Percentiles rank a stretch among this genome's conserved stretches.
These are phyloP conservation scores for Hysterium pulicare DNA, from an alignment of 2,329 filamentous ascomycete species.

Conservation along the genomic window DNA sequence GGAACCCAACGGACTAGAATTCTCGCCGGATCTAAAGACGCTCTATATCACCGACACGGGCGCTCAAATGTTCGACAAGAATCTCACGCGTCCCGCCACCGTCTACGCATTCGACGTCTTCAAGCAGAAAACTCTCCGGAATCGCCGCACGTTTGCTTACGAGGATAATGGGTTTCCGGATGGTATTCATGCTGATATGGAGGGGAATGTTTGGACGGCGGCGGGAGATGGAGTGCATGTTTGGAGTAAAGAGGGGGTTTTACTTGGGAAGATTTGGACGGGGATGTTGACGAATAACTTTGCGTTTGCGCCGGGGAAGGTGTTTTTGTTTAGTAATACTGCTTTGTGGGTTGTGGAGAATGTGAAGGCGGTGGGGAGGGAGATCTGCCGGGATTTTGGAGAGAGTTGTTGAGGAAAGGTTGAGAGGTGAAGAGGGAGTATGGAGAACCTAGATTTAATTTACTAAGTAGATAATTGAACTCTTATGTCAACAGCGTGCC, in stretches of 20 bases:
- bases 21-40: constrained; percentile 42
- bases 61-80: constrained; percentile 27
- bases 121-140: constrained; percentile 32
- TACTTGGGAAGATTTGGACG: constrained; percentile 58
- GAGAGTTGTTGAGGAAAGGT: no score
- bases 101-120: constrained; percentile 44
- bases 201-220: constrained; percentile 56
- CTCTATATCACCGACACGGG: constrained; percentile 51
- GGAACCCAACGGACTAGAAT: constrained; percentile 46
- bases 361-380: constrained; percentile 31
- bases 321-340: constrained; percentile 34
- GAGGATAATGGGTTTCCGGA: constrained; percentile 55
- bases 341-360: constrained; percentile 36
- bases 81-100: constrained; percentile 39
- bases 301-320: constrained; percentile 32
- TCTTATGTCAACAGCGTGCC: no score
- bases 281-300: constrained; percentile 39
- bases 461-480: no score
- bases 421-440: no score
- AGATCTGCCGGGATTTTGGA: constrained; percentile 35
- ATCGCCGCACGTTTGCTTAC: constrained; percentile 54
- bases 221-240: constrained; percentile 56
- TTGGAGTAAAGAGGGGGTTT: constrained; percentile 48
- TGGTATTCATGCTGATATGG: constrained; percentile 53
- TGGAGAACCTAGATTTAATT: no score